phyloP scores from a whole-genome alignment of 805 yeast species.

The Yamadazyma takamatsuzukensis region DNA sequence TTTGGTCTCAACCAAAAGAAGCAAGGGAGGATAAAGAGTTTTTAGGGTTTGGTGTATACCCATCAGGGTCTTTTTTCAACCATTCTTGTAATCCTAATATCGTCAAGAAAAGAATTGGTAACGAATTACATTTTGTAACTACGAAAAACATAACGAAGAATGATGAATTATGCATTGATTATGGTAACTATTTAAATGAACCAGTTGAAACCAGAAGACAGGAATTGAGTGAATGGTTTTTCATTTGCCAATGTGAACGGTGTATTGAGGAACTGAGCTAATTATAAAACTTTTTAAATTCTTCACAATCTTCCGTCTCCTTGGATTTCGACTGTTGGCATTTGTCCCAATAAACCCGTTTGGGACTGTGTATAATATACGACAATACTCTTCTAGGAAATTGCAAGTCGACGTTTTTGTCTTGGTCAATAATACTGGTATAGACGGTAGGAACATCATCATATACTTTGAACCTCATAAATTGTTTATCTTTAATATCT shows the following conservation, averaged over 20 bases:
- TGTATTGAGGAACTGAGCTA: slow-evolving; percentile 32
- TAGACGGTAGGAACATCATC: slow-evolving; percentile 16
- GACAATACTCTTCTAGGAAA: slow-evolving; percentile 83
- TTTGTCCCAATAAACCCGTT: slow-evolving; percentile 70
- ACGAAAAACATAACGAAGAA: slow-evolving; percentile 34
- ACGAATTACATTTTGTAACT: slow-evolving; percentile 42
- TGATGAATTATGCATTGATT: slow-evolving; percentile 57
- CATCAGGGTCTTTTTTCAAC: slow-evolving; percentile 64
- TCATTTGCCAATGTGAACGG: slow-evolving; percentile 49
- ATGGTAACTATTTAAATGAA: slow-evolving; percentile 50
- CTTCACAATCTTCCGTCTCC: slow-evolving; percentile 61
- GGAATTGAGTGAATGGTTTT: slow-evolving; percentile 54
- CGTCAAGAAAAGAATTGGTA: slow-evolving; percentile 37
- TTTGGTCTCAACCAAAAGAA: slow-evolving; percentile 46
- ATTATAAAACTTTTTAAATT: slow-evolving; percentile 54
- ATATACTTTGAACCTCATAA: slow-evolving; percentile 30
- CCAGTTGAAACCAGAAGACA: slow-evolving; percentile 37
- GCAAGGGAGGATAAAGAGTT: slow-evolving; percentile 48
- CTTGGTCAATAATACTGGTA: slow-evolving; percentile 18
- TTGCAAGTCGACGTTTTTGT: slow-evolving; percentile 62
- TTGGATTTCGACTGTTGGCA: slow-evolving; percentile 63
- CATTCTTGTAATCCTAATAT: slow-evolving; percentile 64
- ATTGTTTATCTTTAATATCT: slow-evolving; percentile 27
- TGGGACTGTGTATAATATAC: slow-evolving; percentile 53
- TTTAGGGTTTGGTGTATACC: slow-evolving; percentile 58